Evolutionary conservation across 345 rosid genomes (phyloP), one percentile per base, ranked within the genome.

Genomic region (Reutealis trisperma): DNA sequence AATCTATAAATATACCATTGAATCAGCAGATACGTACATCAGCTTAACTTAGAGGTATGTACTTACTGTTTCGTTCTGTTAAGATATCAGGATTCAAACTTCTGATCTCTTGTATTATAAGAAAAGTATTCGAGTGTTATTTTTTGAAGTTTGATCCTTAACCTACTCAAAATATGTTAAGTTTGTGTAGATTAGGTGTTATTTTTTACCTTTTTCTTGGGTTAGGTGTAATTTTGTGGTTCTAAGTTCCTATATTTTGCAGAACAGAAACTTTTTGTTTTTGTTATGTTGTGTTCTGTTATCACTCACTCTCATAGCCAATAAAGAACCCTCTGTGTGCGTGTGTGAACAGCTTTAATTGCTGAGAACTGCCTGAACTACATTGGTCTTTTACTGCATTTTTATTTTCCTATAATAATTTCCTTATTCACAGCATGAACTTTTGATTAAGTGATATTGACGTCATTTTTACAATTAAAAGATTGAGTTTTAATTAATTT

Each of bases 221-320:
- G n/a, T 52, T 52, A 34, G 24, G n/a, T 60, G 25, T 42, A 3
- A 60, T 22, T 60, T 5, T 72, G 5, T 42, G 57, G 75, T 25
- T 60, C 24, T 27, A 44, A 44, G 44, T 25, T 21, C 14, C 5
- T 24, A 32, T 32, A 64, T 7, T 63, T 34, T 54, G 37, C 63
- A 22, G 62, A 54, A 60, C n/a, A 37, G 24, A 42, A 76, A 60
- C 45, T 27, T 61, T 45, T 15, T 69, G 66, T 47, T 59, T 30
- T 21, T 21, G 47, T 60, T 7, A 44, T 45, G 24, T 34, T 0
- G 18, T 47, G 8, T 42, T 4, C 57, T 58, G 67, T 24, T 22
- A 21, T 15, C 67, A 27, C 68, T 47, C 59, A 47, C 67, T 76
- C 49, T n/a, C 68, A 47, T 65, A 51, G 47, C 30, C 72, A 11